Conservation (phyloP, 352 stramenopile genomes). For the Blastocystis sp. region DNA sequence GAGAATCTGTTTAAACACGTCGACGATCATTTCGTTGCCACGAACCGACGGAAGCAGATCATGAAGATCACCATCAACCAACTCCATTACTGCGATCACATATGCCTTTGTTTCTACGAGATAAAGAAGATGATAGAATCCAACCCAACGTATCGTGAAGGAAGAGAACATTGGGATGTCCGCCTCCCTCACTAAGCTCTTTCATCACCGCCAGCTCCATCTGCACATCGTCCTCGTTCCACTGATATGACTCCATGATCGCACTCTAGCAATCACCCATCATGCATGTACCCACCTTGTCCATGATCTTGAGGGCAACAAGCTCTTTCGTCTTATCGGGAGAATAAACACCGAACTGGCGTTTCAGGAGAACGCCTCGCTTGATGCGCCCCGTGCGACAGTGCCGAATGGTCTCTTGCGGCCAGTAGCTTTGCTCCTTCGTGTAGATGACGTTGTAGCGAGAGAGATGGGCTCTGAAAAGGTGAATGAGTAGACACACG, state of each 20-base stretch:
- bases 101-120: constrained; percentile 51
- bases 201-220: constrained; percentile 55
- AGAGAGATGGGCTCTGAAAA: not conserved
- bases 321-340: constrained; percentile 23
- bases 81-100: constrained; percentile 52
- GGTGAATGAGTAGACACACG: not conserved
- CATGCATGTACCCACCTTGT: not conserved
- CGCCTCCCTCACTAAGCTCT: not conserved
- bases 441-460: constrained; percentile 42
- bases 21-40: not conserved
- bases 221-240: constrained; percentile 55
- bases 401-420: constrained; percentile 48
- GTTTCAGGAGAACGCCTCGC: constrained; percentile 12
- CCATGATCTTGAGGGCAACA: constrained; percentile 53
- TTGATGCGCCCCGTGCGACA: constrained; percentile 56
- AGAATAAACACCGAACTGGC: constrained; percentile 49
- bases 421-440: constrained; percentile 24
- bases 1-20: constrained; percentile 41
- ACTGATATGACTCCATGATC: constrained; percentile 34
- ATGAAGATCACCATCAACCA: constrained; percentile 54
- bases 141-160: constrained; percentile 13
- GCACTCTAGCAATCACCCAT: not conserved
- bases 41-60: constrained; percentile 23
- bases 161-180: constrained; percentile 50
- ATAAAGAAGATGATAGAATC: not conserved